phyloP scores from a whole-genome alignment of 2,329 filamentous ascomycete genomes.

The Ceratocystis papillata region DNA sequence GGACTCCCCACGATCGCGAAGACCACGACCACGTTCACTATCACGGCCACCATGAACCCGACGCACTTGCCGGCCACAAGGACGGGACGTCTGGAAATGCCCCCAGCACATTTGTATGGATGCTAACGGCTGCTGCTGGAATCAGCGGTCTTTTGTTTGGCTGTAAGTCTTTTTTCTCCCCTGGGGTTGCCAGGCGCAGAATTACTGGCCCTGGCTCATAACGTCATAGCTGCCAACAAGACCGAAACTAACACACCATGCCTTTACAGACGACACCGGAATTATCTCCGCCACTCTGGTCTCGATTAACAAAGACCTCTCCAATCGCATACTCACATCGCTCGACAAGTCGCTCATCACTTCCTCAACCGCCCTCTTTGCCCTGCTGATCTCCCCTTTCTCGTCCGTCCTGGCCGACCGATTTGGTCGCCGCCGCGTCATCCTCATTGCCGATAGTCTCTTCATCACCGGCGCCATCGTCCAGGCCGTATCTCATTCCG shows the following conservation, averaged over 20 bases:
- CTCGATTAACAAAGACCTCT: constrained; percentile 50
- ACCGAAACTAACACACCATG: constrained; percentile 4
- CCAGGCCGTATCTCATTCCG: constrained; percentile 49
- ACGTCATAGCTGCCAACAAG: neutral
- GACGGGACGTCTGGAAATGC: constrained; percentile 31
- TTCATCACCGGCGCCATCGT: constrained; percentile 57
- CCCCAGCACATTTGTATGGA: constrained; percentile 42
- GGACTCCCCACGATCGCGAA: constrained; percentile 20
- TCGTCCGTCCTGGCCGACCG: constrained; percentile 54
- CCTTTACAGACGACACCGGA: constrained; percentile 48
- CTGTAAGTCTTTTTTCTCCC: constrained; percentile 38
- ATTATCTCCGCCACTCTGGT: constrained; percentile 60
- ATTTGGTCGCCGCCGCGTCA: constrained; percentile 51
- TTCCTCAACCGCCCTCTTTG: constrained; percentile 56
- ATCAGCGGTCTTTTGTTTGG: constrained; percentile 59
- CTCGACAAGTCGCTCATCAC: constrained; percentile 62
- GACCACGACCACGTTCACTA: constrained; percentile 28
- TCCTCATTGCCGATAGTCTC: constrained; percentile 53
- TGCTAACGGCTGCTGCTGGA: constrained; percentile 53
- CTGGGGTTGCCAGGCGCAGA: neutral
- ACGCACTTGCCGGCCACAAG: constrained; percentile 24
- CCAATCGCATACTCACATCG: constrained; percentile 45
- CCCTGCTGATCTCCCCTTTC: constrained; percentile 52
- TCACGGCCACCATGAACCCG: constrained; percentile 26
- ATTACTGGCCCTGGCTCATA: neutral